phyloP scores from a whole-genome alignment of 139 green algal species.

The Diplosphaera chodatii region DNA sequence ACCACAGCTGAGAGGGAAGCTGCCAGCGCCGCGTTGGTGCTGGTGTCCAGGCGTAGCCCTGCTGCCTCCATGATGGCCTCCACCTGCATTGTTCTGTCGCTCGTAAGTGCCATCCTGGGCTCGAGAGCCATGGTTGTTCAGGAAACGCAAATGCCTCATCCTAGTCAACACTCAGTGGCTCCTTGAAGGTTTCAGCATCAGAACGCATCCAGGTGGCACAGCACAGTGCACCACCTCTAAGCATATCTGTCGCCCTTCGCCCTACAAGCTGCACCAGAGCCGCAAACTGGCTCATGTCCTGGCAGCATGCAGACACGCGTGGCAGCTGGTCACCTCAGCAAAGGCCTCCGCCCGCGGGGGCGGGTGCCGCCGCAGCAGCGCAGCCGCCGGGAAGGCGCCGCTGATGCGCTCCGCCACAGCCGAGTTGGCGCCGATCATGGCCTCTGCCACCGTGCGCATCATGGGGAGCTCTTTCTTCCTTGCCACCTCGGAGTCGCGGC shows the following conservation, averaged over 20 bases:
- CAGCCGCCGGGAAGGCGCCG: constrained; percentile 31
- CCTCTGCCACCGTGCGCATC: constrained; percentile 55
- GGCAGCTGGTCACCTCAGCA: constrained; percentile 37
- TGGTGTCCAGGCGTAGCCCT: constrained; percentile 13
- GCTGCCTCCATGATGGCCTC: constrained; percentile 2
- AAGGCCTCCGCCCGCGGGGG: constrained; percentile 43
- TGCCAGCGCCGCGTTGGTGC: constrained; percentile 19
- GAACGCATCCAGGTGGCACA: no score
- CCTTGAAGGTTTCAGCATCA: no score
- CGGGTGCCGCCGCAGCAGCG: constrained; percentile 53
- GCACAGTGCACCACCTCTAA: no score
- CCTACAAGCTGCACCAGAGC: no score
- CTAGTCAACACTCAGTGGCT: no score
- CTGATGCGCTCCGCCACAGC: constrained; percentile 38
- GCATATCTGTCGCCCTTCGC: no score
- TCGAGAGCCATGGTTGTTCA: no score
- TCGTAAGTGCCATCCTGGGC: no score
- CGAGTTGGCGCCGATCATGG: constrained; percentile 48
- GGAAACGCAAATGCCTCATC: no score
- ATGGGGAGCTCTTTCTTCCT: constrained; percentile 41
- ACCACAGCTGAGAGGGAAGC: constrained; percentile 13
- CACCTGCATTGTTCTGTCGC: constrained; percentile 3
- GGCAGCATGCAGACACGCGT: no score
- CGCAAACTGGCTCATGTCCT: no score
- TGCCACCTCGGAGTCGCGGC: constrained; percentile 22